These are phyloP conservation scores for Phallus indusiatus DNA, from an alignment of 768 basidiomycete genomes.

Conservation along the genomic window DNA sequence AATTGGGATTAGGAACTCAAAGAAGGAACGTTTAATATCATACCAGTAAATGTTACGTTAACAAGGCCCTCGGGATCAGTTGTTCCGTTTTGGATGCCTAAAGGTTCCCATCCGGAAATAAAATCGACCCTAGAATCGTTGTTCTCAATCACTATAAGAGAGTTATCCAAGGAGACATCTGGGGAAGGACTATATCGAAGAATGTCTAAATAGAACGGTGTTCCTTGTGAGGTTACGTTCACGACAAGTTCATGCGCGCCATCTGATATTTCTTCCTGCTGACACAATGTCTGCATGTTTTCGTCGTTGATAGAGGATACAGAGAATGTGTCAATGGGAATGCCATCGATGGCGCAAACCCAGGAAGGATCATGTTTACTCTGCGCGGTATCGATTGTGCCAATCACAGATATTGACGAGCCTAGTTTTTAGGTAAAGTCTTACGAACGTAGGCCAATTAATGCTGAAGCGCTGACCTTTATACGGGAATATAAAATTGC, in stretches of 20 bases:
- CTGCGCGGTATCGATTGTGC: not conserved
- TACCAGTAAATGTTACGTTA: not conserved
- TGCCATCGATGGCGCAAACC: not conserved
- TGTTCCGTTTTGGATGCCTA: not conserved
- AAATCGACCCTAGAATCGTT: not conserved
- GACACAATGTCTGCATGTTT: not conserved
- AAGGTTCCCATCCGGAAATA: not conserved
- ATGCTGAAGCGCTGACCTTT: not conserved
- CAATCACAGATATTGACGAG: not conserved
- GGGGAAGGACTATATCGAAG: not conserved
- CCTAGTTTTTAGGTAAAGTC: not conserved
- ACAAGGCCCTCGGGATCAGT: not conserved
- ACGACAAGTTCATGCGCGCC: not conserved
- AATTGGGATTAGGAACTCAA: not conserved
- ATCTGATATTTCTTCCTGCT: not conserved
- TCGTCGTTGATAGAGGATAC: not conserved
- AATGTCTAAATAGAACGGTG: not conserved
- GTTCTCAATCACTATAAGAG: not conserved
- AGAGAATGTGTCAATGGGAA: not conserved
- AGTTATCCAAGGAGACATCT: not conserved
- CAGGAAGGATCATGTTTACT: not conserved
- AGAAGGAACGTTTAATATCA: not conserved
- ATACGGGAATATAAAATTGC: not conserved
- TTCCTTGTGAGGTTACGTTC: not conserved
- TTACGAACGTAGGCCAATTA: not conserved